Base-by-base conservation (phyloP, 164 flowering plant genomes). In the Aristolochia fimbriata region DNA sequence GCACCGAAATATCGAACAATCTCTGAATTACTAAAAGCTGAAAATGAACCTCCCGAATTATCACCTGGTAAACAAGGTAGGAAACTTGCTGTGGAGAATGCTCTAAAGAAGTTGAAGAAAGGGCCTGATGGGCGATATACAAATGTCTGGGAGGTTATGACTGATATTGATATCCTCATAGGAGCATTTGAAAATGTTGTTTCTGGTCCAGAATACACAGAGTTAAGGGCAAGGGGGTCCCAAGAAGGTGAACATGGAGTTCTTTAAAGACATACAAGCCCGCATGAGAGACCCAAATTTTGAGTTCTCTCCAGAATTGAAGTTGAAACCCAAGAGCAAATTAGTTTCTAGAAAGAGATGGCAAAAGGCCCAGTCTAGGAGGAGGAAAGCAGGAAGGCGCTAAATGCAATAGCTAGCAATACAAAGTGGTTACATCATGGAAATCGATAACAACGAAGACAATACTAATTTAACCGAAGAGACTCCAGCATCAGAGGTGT, bases 141-240 rank as follows among this genome's bases (percentile, higher is more conserved):
- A 0, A 93, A 93, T 69, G 99, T 90, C 33, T 90, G 95, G 95
- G 99, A 94, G 74, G 93, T 91, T 19, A 85, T 85, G 84, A 86
- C 82, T 70, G 99, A 94, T 64, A 53, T 84, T 50, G 99, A 94
- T 69, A 85, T 88, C 62, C 73, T 94, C 12, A 75, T 94, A 31
- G 99, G 97, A 62, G 97, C 99, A 41, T 94, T 94, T 68, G 97
- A 94, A 58, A 91, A 85, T 67, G 80, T 91, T 60, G 84, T 88
- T 23, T 94, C 97, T 0, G 99, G 97, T 25, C 97, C 99, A 11
- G 99, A 94, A 56, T 88, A 94, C 74, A 76, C 74, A 24, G 96
- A 88, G 70, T 87, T 91, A 51, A 84, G 96, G 96, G 66, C 74
- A 85, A 55, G 95, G 95, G 45, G 97, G 96, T 15, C 96, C 95